Percentiles rank a stretch among this genome's conserved stretches.
Evolutionary conservation across 306 rosid genomes (phyloP).

Genomic region (Spatholobus suberectus): DNA sequence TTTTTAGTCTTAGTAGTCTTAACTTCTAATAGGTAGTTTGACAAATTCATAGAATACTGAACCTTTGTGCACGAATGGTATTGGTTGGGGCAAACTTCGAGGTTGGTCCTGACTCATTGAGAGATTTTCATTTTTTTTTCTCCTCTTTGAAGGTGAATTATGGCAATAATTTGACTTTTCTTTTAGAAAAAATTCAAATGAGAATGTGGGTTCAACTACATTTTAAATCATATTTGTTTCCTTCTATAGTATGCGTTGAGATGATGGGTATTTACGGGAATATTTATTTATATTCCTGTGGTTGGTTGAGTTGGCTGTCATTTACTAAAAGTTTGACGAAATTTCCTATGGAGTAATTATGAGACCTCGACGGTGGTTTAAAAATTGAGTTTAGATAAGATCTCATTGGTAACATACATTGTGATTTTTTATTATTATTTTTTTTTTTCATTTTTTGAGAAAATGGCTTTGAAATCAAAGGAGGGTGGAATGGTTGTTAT

Average conservation of each 20-base stretch:
- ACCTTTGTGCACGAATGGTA: neutral
- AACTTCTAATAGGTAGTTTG: neutral
- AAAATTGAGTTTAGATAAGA: neutral
- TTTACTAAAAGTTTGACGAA: conserved; percentile 5
- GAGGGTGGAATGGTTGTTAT: neutral
- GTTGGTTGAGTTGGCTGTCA: neutral
- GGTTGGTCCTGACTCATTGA: neutral
- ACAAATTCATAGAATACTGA: neutral
- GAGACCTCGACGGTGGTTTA: neutral
- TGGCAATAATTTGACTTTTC: neutral
- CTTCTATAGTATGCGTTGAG: neutral
- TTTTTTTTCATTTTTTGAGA: neutral
- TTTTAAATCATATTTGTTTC: neutral
- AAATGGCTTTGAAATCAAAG: neutral
- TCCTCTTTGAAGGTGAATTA: neutral
- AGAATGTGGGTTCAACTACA: neutral
- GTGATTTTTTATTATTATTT: too few relatives aligned
- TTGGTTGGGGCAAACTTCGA: neutral
- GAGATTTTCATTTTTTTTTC: neutral
- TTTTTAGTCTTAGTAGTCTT: neutral
- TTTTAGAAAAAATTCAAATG: too few relatives aligned
- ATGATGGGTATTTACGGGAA: neutral
- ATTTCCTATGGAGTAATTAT: neutral
- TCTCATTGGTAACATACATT: neutral
- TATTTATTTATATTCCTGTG: neutral